Evolutionary conservation across 768 basidiomycete species (phyloP), one percentile per base, ranked within the genome.

Genomic region (Leucocoprinus birnbaumii): DNA sequence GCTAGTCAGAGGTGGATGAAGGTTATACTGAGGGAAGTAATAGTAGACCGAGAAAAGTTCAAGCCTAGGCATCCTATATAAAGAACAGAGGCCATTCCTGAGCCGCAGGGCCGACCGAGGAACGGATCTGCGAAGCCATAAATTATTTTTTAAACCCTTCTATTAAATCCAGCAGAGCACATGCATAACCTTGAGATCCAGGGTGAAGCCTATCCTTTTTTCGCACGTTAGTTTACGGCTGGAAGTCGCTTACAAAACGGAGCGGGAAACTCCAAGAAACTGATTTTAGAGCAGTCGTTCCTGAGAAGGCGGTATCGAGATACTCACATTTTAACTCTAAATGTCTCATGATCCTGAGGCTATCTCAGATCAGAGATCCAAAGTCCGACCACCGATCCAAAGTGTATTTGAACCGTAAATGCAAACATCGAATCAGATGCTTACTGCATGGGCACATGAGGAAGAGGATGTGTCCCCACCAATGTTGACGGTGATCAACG

Each of bases 121-220:
- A 65, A 68, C 63, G 59, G 65, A 64, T 67, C 65, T 60, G 63
- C 62, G 63, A 66, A 68, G 70, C 72, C 73, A 77, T 68, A 56
- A 56, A 75, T 68, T 71, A 66, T 69, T 74, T 74, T 80, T 80
- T 76, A 76, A 78, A 78, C 84, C 31, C 31, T 83, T 77, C 73
- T 73, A 77, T 80, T 80, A 75, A 77, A 77, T 41, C 34, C 31
- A 53, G 43, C 78, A 80, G 72, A 62, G 72, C 75, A 74, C 75
- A 77, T 74, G 73, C 65, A 66, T 69, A 61, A 57, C 56, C 66
- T 62, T 61, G 66, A 66, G 71, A 71, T 71, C 68, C 67, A 67
- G 65, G 70, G 64, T 66, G 65, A 66, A 67, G 63, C 66, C 65
- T 61, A 55, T 57, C 40, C 19, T 42, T 8, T 31, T 49, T 71